phyloP scores from a whole-genome alignment of 306 rosid genomes.

The Clitoria ternatea region DNA sequence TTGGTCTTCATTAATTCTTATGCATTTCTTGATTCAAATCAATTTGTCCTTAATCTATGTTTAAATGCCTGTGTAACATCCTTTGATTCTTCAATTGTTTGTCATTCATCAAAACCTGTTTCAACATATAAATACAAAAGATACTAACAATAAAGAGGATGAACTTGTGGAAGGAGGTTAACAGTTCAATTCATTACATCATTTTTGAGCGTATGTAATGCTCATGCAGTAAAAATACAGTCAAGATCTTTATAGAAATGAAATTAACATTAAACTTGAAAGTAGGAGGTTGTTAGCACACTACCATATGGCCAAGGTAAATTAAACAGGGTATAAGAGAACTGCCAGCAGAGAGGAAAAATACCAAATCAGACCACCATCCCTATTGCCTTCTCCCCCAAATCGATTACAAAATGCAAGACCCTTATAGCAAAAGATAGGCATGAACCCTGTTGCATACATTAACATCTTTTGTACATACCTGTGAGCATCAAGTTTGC shows the following conservation, averaged over 20 bases:
- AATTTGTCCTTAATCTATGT: no score
- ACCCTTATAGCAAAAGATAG: not conserved
- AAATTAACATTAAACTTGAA: not conserved
- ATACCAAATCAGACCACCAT: not conserved
- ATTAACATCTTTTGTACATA: slow-evolving; percentile 7
- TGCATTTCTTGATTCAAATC: no score
- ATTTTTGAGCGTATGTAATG: not conserved
- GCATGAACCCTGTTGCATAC: not conserved
- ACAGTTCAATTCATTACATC: not conserved
- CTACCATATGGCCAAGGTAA: not conserved
- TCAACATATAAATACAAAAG: no score
- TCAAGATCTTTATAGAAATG: not conserved
- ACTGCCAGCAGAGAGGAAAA: not conserved
- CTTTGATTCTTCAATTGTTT: no score
- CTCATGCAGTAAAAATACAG: not conserved
- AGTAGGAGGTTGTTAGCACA: not conserved
- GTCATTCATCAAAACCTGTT: no score
- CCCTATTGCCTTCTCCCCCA: not conserved
- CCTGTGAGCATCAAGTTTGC: slow-evolving; percentile 53
- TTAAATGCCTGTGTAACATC: no score
- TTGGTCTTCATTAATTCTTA: no score
- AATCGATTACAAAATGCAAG: not conserved
- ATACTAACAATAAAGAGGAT: not conserved
- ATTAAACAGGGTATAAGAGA: not conserved
- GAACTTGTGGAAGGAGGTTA: not conserved